phyloP scores from a whole-genome alignment of 2,329 filamentous ascomycete species.

The Alternaria angustiovoidea region DNA sequence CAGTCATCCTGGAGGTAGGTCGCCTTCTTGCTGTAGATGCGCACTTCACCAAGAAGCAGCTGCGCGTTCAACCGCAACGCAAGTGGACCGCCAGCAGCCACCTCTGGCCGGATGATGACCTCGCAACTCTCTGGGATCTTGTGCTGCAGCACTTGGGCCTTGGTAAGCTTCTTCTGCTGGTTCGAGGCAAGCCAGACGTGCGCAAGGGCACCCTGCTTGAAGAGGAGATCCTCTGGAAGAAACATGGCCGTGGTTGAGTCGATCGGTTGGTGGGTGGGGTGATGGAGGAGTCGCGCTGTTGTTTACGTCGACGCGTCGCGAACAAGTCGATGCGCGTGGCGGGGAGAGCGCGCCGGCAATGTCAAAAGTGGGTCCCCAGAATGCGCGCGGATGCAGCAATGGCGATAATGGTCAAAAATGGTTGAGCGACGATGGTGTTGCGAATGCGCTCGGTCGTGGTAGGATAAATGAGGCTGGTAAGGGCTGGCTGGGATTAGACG shows the following conservation, averaged over 20 bases:
- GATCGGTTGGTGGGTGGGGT: constrained; percentile 20
- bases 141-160: constrained; percentile 92
- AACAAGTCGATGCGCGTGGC: constrained; percentile 33
- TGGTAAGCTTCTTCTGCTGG: constrained; percentile 96
- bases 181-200: constrained; percentile 98
- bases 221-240: constrained; percentile 93
- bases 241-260: constrained; percentile 72
- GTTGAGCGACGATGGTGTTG: constrained; percentile 32
- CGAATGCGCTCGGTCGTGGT: constrained; percentile 27
- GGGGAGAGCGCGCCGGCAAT: constrained; percentile 32
- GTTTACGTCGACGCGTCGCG: constrained; percentile 47
- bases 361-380: constrained; percentile 20
- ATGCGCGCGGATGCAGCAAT: constrained; percentile 34
- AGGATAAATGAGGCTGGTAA: constrained; percentile 24
- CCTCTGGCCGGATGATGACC: constrained; percentile 83
- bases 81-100: constrained; percentile 79
- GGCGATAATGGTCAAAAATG: constrained; percentile 25
- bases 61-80: constrained; percentile 93
- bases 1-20: constrained; percentile 96
- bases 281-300: constrained; percentile 33
- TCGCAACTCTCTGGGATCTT: constrained; percentile 95
- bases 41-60: constrained; percentile 90
- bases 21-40: constrained; percentile 97
- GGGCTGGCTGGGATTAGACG: constrained; percentile 19
- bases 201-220: constrained; percentile 95